Evolutionary conservation across 441 rosid genomes (phyloP).

Genomic region (Francoa sonchifolia): DNA sequence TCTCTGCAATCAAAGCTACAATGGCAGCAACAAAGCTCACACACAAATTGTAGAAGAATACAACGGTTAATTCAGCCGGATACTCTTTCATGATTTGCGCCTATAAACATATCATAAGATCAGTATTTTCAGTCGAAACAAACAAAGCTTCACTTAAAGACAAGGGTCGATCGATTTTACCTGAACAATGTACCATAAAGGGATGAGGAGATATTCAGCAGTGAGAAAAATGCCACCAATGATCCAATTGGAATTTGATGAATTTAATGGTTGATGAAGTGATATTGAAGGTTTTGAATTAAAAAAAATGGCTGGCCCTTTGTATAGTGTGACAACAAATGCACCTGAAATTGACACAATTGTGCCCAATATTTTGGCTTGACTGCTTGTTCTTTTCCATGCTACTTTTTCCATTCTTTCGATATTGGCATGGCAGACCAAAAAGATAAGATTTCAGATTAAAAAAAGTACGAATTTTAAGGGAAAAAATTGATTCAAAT

Average conservation of each 20-base stretch:
- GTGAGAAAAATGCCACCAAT: slow-evolving; percentile 48
- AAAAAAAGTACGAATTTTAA: no score
- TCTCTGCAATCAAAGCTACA: slow-evolving; percentile 30
- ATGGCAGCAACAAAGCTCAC: slow-evolving; percentile 42
- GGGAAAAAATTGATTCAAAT: no score
- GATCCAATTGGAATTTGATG: slow-evolving; percentile 31
- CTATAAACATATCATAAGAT: slow-evolving; percentile 17
- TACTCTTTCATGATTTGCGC: slow-evolving; percentile 57
- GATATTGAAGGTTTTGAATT: no score
- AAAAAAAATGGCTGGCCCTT: slow-evolving; percentile 12
- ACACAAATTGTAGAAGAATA: slow-evolving; percentile 43
- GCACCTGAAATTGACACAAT: slow-evolving; percentile 34
- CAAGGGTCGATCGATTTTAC: slow-evolving; percentile 11
- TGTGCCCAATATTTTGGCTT: slow-evolving; percentile 19
- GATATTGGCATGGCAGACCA: background rate
- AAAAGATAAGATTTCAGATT: background rate
- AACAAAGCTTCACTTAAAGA: no score
- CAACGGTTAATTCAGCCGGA: slow-evolving; percentile 48
- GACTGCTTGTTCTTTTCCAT: slow-evolving; percentile 38
- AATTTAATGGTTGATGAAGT: slow-evolving; percentile 3
- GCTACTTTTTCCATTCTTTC: slow-evolving; percentile 56
- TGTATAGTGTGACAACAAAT: slow-evolving; percentile 26
- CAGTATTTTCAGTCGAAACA: background rate
- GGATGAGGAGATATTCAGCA: slow-evolving; percentile 42
- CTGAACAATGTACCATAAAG: slow-evolving; percentile 71